A percentile compares a stretch with the other conserved stretches of the same genome.
Conservation (phyloP, 2,329 filamentous ascomycete species). For the Colletotrichum camelliae region DNA sequence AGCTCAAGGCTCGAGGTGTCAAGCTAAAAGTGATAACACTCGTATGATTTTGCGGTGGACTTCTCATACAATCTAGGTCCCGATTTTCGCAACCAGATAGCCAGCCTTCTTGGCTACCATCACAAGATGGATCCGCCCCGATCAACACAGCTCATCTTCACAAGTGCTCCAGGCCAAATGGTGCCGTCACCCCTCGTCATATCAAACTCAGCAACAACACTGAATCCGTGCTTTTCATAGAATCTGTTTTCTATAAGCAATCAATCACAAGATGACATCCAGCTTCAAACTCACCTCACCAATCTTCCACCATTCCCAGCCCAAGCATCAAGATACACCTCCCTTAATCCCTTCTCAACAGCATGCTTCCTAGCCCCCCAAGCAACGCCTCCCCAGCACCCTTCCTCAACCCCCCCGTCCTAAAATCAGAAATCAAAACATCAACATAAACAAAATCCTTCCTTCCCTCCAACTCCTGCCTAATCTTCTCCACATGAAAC, state of each 20-base stretch:
- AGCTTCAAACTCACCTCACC: not conserved
- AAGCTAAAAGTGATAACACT: no score
- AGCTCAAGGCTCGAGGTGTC: no score
- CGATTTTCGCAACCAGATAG: no score
- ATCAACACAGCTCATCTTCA: not conserved
- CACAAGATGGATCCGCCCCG: fast-evolving
- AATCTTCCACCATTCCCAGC: constrained; percentile 27
- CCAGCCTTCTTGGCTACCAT: not conserved
- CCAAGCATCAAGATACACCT: constrained; percentile 33
- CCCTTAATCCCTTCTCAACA: constrained; percentile 5
- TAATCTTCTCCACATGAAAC: not conserved
- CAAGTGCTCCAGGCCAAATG: not conserved
- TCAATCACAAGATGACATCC: fast-evolving
- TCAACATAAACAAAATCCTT: constrained; percentile 21
- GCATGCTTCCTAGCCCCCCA: constrained; percentile 9
- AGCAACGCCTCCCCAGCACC: constrained; percentile 19
- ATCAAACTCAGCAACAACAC: not conserved
- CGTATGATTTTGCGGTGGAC: no score
- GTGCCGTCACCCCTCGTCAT: not conserved
- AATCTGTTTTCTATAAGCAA: not conserved
- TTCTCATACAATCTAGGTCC: no score
- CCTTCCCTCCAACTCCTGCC: not conserved
- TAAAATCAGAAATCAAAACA: constrained; percentile 23
- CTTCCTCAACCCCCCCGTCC: not conserved
- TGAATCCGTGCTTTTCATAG: not conserved